Evolutionary conservation across 441 rosid species (phyloP).

Genomic region (Populus tomentosa): DNA sequence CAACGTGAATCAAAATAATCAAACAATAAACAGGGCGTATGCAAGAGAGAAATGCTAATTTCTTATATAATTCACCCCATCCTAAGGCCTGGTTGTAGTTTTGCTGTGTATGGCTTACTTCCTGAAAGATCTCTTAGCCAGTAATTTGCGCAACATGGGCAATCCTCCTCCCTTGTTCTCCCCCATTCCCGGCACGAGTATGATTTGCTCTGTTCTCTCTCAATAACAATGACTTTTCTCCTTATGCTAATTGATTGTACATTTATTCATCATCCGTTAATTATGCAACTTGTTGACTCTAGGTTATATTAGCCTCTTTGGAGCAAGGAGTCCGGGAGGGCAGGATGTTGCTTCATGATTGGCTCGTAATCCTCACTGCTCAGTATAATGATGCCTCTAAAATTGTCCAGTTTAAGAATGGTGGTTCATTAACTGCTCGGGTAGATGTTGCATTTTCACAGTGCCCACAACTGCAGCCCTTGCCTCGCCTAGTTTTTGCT

Average conservation of each 20-base stretch:
- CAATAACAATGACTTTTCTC: background rate
- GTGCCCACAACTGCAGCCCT: conserved; percentile 79
- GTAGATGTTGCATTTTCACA: conserved; percentile 82
- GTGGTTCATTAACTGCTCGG: conserved; percentile 53
- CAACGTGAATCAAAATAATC: background rate
- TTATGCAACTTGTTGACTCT: conserved; percentile 6
- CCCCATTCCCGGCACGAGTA: background rate
- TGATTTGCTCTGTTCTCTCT: background rate
- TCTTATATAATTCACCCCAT: background rate
- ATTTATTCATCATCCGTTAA: background rate
- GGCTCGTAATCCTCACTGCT: conserved; percentile 92
- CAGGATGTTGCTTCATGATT: conserved; percentile 87
- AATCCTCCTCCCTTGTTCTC: background rate
- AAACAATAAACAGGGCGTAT: background rate
- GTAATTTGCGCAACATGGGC: background rate
- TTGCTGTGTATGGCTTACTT: background rate
- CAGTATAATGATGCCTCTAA: conserved; percentile 77
- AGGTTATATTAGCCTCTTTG: conserved; percentile 87
- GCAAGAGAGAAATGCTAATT: background rate
- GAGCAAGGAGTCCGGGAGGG: conserved; percentile 96
- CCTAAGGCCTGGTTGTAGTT: background rate
- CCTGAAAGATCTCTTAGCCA: background rate
- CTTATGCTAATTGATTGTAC: background rate
- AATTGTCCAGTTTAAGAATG: conserved; percentile 60
- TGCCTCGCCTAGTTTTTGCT: conserved; percentile 89